A percentile compares a stretch with the other conserved stretches of the same genome.
phyloP scores from a whole-genome alignment of 2,329 filamentous ascomycete genomes.

The Byssoonygena ceratinophila region DNA sequence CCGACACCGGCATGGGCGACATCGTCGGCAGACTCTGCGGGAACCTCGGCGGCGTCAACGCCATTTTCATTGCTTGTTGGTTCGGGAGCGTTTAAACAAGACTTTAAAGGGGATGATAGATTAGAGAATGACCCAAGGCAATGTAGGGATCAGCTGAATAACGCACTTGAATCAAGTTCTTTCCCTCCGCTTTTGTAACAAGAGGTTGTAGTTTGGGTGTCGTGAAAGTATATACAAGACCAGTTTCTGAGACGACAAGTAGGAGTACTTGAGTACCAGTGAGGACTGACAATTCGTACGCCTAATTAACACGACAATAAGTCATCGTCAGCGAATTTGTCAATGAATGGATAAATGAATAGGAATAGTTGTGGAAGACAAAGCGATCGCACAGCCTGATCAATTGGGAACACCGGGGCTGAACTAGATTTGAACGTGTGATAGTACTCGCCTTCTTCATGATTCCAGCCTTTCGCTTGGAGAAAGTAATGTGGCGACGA shows the following conservation, averaged over 20 bases:
- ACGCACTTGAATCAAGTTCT: slow-evolving; percentile 95
- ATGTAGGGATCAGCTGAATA: neutral
- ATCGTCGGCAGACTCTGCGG: slow-evolving; percentile 83
- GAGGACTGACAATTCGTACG: slow-evolving; percentile 92
- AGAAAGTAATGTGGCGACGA: slow-evolving; percentile 97
- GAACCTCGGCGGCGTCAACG: slow-evolving; percentile 60
- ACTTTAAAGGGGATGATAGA: slow-evolving; percentile 44
- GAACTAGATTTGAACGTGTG: no score
- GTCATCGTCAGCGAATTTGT: slow-evolving; percentile 1
- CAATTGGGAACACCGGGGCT: no score
- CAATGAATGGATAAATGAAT: neutral
- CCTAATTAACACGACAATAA: slow-evolving; percentile 45
- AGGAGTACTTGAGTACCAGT: slow-evolving; percentile 96
- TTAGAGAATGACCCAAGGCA: neutral
- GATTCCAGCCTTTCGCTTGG: slow-evolving; percentile 98
- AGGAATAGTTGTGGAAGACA: no score
- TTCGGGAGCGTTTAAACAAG: slow-evolving; percentile 92
- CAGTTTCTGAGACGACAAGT: slow-evolving; percentile 92
- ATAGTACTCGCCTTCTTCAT: slow-evolving; percentile 82
- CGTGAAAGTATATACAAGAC: slow-evolving; percentile 95
- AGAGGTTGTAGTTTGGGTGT: slow-evolving; percentile 96
- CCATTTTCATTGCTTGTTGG: slow-evolving; percentile 74
- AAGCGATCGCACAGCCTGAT: no score
- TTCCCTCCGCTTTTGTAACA: slow-evolving; percentile 96
- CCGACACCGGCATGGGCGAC: slow-evolving; percentile 67